Conservation (phyloP, 2,329 filamentous ascomycete genomes). For the Endocalyx cinctus region DNA sequence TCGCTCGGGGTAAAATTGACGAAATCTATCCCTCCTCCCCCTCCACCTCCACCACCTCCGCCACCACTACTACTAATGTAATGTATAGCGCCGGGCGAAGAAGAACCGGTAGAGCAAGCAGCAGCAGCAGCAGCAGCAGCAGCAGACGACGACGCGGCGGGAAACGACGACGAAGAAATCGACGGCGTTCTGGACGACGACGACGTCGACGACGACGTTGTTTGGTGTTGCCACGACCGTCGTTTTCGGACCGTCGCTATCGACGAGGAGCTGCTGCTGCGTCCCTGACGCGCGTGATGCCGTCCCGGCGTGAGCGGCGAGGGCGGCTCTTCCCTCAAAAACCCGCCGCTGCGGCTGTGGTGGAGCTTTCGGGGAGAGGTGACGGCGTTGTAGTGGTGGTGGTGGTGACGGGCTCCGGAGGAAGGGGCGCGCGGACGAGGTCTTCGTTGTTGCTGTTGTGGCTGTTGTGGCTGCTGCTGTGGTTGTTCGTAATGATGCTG, state of each 20-base stretch:
- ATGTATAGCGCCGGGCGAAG: constrained; percentile 1
- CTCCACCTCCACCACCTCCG: constrained; percentile 17
- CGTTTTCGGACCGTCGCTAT: constrained; percentile 29
- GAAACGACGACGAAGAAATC: background rate
- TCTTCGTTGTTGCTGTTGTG: constrained; percentile 30
- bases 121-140: no score
- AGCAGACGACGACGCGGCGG: background rate
- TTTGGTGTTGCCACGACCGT: constrained; percentile 29
- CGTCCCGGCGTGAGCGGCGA: constrained; percentile 34
- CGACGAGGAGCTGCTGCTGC: constrained; percentile 3
- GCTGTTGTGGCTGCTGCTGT: constrained; percentile 4
- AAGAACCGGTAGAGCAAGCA: background rate
- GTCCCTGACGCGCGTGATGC: no score
- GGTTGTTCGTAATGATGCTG: background rate
- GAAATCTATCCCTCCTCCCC: constrained; percentile 52
- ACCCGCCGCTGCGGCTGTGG: constrained; percentile 20
- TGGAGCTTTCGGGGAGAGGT: constrained; percentile 40
- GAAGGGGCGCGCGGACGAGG: constrained; percentile 50
- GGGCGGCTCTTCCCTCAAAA: constrained; percentile 24
- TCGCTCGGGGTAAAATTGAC: constrained; percentile 89
- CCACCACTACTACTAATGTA: background rate
- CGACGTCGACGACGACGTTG: background rate
- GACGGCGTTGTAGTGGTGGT: constrained; percentile 37
- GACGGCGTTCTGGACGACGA: background rate
- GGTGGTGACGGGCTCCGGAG: constrained; percentile 46